Evolutionary conservation across 169 alveolate species (phyloP), one percentile per base, ranked within the genome.

Genomic region (Eimeria necatrix): DNA sequence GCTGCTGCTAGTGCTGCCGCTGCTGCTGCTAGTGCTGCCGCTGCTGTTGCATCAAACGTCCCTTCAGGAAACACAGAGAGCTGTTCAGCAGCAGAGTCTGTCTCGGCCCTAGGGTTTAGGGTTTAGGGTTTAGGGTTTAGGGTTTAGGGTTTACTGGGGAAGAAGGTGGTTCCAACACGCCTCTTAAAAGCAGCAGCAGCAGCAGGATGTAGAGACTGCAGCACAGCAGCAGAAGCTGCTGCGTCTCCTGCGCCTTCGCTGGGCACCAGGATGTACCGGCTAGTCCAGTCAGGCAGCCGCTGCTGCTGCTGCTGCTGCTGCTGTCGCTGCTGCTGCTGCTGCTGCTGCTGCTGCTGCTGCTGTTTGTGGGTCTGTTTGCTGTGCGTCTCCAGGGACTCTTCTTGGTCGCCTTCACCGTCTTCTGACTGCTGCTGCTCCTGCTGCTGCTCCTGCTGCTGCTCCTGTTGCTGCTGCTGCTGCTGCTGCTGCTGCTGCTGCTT

Each of bases 311-410:
- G 60, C 70, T 12, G n/a, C 88, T 78, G 60, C 64, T 49, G 60
- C 68, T 78, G 88, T 64, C 48, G 88, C 64, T 73, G 84, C 64
- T 41, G 7, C 41, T 78, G 88, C 60, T 9, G 88, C 64, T 41
- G 64, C 88, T 78, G 60, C 18, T 78, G 88, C 88, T 78, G 88
- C 88, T 78, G 88, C 83, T 71, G 83, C 83, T 9, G 10, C 46
- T 26, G 48, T 18, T 71, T 64, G 76, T 64, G 76, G 14, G 76
- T 14, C 14, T 56, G 14, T 56, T 56, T 51, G 52, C 53, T 64
- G 61, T 53, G 18, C 26, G 76, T 64, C 26, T 8, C n/a, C 26
- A 4, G 26, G 52, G 56, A 6, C 20, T 22, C 84, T 73, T 5
- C 84, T 24, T 4, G 26, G 5, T 8, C 24, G n/a, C 20, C 84